These are phyloP conservation scores for Tetraselmis striata DNA, from an alignment of 139 green algal species.

Conservation along the genomic window DNA sequence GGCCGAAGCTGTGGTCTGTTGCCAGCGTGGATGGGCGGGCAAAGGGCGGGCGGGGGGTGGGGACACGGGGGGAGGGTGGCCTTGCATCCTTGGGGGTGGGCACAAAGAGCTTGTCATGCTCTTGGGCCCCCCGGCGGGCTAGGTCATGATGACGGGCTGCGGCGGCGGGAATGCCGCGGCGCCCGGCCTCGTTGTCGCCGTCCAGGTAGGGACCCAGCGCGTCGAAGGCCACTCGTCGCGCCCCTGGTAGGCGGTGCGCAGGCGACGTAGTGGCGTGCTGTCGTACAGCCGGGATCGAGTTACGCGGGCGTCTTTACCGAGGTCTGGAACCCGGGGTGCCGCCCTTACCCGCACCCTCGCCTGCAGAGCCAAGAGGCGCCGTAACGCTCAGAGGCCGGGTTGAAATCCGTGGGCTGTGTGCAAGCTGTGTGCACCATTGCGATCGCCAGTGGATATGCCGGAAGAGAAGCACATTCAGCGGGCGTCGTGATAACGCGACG, in stretches of 20 bases:
- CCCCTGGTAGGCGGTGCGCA: slow-evolving; percentile 41
- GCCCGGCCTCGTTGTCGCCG: slow-evolving; percentile 37
- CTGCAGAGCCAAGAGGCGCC: too few species aligned
- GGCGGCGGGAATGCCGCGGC: slow-evolving; percentile 34
- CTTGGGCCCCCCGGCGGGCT: slow-evolving; percentile 18
- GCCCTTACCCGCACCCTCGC: too few species aligned
- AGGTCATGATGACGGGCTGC: slow-evolving; percentile 61
- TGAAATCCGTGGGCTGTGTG: too few species aligned
- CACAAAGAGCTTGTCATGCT: background rate
- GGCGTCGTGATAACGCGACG: too few species aligned
- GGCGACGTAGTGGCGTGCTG: slow-evolving; percentile 44
- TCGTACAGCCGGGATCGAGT: slow-evolving; percentile 28
- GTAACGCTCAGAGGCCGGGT: too few species aligned
- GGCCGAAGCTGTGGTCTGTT: too few species aligned
- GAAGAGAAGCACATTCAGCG: too few species aligned
- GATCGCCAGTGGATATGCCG: too few species aligned
- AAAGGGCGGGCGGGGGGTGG: too few species aligned
- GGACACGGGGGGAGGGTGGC: too few species aligned
- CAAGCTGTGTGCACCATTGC: too few species aligned
- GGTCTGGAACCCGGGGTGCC: background rate
- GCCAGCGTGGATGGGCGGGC: too few species aligned
- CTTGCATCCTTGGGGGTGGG: background rate
- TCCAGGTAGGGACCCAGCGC: slow-evolving; percentile 49
- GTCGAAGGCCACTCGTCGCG: slow-evolving; percentile 51
- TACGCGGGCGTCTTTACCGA: background rate